Evolutionary conservation across 805 yeast genomes (phyloP).

Genomic region (Pichia gijzeniarum): DNA sequence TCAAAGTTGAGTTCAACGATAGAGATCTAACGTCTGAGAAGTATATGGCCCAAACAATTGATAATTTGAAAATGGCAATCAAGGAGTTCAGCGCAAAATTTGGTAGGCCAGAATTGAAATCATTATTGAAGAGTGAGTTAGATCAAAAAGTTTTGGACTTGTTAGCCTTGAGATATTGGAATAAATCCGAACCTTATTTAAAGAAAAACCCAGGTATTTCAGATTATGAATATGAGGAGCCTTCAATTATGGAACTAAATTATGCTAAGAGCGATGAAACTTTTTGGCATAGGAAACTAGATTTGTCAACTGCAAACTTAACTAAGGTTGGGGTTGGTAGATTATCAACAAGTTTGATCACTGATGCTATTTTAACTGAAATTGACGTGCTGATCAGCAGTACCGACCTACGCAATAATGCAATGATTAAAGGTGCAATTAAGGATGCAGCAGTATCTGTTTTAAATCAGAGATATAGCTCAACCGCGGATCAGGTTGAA

Average conservation of each 20-base stretch:
- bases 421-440: conserved; percentile 76
- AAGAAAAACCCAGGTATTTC: conserved; percentile 14
- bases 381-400: conserved; percentile 64
- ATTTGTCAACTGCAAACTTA: conserved; percentile 71
- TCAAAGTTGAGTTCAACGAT: conserved; percentile 95
- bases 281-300: conserved; percentile 85
- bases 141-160: conserved; percentile 87
- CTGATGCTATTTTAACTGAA: conserved; percentile 73
- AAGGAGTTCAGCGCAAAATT: conserved; percentile 81
- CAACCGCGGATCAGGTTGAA: conserved; percentile 97
- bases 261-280: conserved; percentile 57
- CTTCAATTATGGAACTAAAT: conserved; percentile 49
- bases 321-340: conserved; percentile 95
- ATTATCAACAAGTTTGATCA: conserved; percentile 72
- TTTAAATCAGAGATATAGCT: conserved; percentile 67
- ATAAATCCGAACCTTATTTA: conserved; percentile 40
- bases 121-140: conserved; percentile 71
- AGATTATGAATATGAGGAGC: conserved; percentile 33
- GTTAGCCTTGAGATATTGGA: conserved; percentile 91
- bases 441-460: conserved; percentile 81
- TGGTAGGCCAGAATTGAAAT: conserved; percentile 74
- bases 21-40: conserved; percentile 90
- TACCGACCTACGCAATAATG: conserved; percentile 78
- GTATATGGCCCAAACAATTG: conserved; percentile 87
- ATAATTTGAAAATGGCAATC: conserved; percentile 73